Conservation (phyloP, 2,329 filamentous ascomycete genomes). For the Fonsecaea multimorphosa region DNA sequence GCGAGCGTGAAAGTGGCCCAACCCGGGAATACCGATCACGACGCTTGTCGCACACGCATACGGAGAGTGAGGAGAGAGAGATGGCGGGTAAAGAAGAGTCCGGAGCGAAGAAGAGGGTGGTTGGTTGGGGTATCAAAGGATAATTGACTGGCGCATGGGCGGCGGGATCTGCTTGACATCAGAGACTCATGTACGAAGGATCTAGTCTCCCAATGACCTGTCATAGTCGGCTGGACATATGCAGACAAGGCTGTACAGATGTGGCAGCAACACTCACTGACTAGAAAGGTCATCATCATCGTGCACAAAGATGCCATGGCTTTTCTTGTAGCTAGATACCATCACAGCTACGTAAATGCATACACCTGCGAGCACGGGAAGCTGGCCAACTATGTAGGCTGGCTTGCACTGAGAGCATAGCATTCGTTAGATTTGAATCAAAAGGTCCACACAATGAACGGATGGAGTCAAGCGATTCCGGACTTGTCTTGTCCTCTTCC, state of each 20-base stretch:
- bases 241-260: neutral
- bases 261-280: neutral
- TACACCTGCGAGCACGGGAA: too few relatives aligned
- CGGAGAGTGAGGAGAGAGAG: neutral
- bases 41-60: too few relatives aligned
- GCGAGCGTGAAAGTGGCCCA: neutral
- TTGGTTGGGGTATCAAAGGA: neutral
- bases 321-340: neutral
- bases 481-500: neutral
- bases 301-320: neutral
- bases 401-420: too few relatives aligned
- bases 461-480: too few relatives aligned
- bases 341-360: neutral
- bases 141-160: neutral
- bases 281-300: neutral
- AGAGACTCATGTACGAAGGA: constrained; percentile 12
- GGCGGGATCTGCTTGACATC: constrained; percentile 8
- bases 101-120: neutral
- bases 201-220: constrained; percentile 10
- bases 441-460: too few relatives aligned
- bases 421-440: too few relatives aligned
- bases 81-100: neutral
- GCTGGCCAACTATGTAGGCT: neutral
- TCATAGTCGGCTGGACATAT: constrained; percentile 5
- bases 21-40: too few relatives aligned